A percentile compares a stretch with the other conserved stretches of the same genome.
Evolutionary conservation across 805 yeast species (phyloP).

Genomic region (Saccharomycopsis amapae): DNA sequence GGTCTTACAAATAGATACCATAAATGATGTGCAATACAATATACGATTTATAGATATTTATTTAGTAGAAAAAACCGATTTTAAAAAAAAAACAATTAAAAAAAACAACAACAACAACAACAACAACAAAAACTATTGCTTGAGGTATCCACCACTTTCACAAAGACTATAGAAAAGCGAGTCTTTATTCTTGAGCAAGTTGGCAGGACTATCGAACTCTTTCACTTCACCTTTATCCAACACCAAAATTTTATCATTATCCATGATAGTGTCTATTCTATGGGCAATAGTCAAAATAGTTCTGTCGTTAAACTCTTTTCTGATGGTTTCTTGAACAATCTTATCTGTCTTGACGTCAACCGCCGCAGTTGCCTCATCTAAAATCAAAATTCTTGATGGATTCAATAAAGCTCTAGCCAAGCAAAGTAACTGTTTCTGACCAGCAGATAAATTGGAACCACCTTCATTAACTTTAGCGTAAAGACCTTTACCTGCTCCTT

Average conservation of each 20-base stretch:
- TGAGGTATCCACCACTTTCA: constrained; percentile 27
- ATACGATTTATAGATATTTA: too few relatives aligned
- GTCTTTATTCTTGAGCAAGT: constrained; percentile 36
- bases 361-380: constrained; percentile 88
- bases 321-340: constrained; percentile 71
- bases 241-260: constrained; percentile 72
- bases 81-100: too few relatives aligned
- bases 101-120: too few relatives aligned
- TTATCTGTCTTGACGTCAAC: constrained; percentile 83
- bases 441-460: constrained; percentile 80
- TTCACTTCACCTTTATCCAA: constrained; percentile 64
- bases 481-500: constrained; percentile 37
- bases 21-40: too few relatives aligned
- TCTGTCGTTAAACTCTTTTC: constrained; percentile 60
- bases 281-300: constrained; percentile 89
- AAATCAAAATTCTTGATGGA: constrained; percentile 61
- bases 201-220: constrained; percentile 69
- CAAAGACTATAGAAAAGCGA: constrained; percentile 50
- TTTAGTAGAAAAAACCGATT: too few relatives aligned
- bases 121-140: too few relatives aligned
- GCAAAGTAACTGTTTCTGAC: constrained; percentile 83
- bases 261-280: constrained; percentile 79
- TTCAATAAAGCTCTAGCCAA: constrained; percentile 74
- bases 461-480: constrained; percentile 60
- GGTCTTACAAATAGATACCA: too few relatives aligned